Conservation (phyloP, 139 green algal genomes). For the Astrephomene gubernaculifera region DNA sequence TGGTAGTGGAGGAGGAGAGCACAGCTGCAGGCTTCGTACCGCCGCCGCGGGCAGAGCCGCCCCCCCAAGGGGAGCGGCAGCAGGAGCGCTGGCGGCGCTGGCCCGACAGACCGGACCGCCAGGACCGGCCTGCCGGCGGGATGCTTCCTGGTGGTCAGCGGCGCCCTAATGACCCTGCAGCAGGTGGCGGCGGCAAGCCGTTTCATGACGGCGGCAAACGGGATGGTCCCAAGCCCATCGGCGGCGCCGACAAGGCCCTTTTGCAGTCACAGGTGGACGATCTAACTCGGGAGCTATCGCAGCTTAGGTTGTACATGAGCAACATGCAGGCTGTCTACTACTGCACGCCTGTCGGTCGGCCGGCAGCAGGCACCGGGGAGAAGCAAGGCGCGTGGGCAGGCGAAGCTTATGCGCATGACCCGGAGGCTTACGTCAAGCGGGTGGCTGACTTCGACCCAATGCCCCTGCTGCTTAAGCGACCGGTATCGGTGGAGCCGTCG, state of each 20-base stretch:
- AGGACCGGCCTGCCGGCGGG: background rate
- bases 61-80: background rate
- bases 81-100: too few relatives aligned
- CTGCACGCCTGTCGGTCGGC: background rate
- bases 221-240: too few relatives aligned
- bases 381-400: too few relatives aligned
- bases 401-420: too few relatives aligned
- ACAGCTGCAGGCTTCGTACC: background rate
- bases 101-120: background rate
- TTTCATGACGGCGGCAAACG: too few relatives aligned
- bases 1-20: background rate
- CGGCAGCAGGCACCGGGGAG: background rate
- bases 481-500: background rate
- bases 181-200: too few relatives aligned
- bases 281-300: background rate
- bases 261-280: background rate
- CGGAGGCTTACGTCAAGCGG: background rate
- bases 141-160: background rate
- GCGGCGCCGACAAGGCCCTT: background rate
- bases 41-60: background rate
- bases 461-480: background rate
- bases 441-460: constrained; percentile 12
- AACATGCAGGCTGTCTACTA: background rate
- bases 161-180: background rate
- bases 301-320: background rate